Percentiles rank a stretch among this genome's conserved stretches.
These are phyloP conservation scores for Phytophthora tentaculata DNA, from an alignment of 352 stramenopile genomes.

Conservation along the genomic window DNA sequence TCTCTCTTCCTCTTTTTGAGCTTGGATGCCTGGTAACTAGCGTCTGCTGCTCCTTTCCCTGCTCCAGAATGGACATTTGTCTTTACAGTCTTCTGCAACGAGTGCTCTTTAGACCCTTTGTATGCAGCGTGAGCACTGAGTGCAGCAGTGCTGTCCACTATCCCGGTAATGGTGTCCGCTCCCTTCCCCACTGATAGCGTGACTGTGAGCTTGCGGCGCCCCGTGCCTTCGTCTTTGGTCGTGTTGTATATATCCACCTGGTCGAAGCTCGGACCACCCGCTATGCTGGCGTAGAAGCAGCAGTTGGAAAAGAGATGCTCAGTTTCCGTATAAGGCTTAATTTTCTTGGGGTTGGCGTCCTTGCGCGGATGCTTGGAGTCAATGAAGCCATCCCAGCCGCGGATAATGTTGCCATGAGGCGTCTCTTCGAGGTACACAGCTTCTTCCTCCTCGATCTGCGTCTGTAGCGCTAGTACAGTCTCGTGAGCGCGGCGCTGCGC, in stretches of 20 bases:
- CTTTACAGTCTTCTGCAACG: constrained; percentile 35
- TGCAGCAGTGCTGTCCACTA: constrained; percentile 16
- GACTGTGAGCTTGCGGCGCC: constrained; percentile 54
- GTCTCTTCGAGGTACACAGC: constrained; percentile 84
- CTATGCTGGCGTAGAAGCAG: constrained; percentile 69
- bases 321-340: constrained; percentile 76
- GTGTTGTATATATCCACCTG: constrained; percentile 59
- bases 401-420: constrained; percentile 87
- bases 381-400: constrained; percentile 88
- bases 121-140: constrained; percentile 12
- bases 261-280: constrained; percentile 54
- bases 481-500: constrained; percentile 78
- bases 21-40: constrained; percentile 44
- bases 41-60: constrained; percentile 29
- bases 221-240: constrained; percentile 37
- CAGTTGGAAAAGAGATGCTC: constrained; percentile 85
- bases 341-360: constrained; percentile 80
- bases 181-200: constrained; percentile 48
- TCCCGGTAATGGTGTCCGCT: constrained; percentile 8
- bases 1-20: constrained; percentile 68
- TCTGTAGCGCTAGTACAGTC: constrained; percentile 66
- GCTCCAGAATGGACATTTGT: constrained; percentile 3
- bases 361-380: constrained; percentile 82
- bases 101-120: constrained; percentile 39
- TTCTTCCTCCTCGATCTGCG: constrained; percentile 84